A percentile compares a stretch with the other conserved stretches of the same genome.
These are phyloP conservation scores for Moesziomyces antarcticus DNA, from an alignment of 1,284 basidiomycete species.

Conservation along the genomic window DNA sequence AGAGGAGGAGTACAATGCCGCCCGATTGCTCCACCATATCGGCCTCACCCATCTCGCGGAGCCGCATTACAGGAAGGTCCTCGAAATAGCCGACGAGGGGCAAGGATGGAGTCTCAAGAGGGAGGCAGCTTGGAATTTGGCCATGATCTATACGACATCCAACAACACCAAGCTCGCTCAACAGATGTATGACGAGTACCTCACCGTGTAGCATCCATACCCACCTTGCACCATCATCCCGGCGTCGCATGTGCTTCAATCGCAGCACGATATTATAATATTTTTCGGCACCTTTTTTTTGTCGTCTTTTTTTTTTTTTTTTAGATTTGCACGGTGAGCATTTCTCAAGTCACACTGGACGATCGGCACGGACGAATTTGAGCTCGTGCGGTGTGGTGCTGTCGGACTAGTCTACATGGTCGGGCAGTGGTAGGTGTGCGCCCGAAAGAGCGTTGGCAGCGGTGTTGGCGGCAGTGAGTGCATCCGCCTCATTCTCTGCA, in stretches of 20 bases:
- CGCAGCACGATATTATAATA: too few species aligned
- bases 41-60: slow-evolving; percentile 59
- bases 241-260: too few species aligned
- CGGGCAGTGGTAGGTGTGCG: background rate
- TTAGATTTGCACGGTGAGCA: too few species aligned
- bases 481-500: slow-evolving; percentile 1
- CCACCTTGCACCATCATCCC: background rate
- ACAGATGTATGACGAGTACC: slow-evolving; percentile 38
- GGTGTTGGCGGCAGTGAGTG: slow-evolving; percentile 16
- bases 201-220: slow-evolving; percentile 26
- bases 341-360: too few species aligned
- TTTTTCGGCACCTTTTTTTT: too few species aligned
- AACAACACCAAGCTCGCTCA: slow-evolving; percentile 38
- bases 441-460: slow-evolving; percentile 3
- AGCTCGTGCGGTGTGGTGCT: too few species aligned
- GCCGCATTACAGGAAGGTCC: slow-evolving; percentile 51
- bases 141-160: slow-evolving; percentile 51
- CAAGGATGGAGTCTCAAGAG: slow-evolving; percentile 26
- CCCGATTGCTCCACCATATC: slow-evolving; percentile 87
- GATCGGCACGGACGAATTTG: too few species aligned
- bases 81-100: slow-evolving; percentile 11
- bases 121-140: slow-evolving; percentile 63
- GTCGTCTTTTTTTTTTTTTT: too few species aligned
- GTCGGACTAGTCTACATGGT: background rate
- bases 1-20: slow-evolving; percentile 91